Evolutionary conservation across 176 grass and related monocot species (phyloP).

Genomic region (Lolium rigidum): DNA sequence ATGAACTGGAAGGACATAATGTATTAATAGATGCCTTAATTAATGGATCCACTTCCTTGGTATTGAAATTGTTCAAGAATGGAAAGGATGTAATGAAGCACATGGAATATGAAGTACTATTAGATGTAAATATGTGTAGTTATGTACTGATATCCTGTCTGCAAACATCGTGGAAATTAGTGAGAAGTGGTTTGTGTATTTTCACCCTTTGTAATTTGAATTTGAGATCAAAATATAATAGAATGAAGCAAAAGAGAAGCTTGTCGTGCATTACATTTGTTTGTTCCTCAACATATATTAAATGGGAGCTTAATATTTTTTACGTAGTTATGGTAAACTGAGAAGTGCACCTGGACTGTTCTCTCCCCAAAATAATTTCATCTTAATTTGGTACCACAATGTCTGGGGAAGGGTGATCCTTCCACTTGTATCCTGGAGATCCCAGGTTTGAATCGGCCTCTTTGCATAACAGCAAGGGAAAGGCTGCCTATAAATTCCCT

Average conservation of each 20-base stretch:
- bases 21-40: constrained; percentile 14
- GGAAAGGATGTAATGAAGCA: not conserved
- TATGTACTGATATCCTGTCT: not conserved
- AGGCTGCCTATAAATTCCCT: too few relatives aligned
- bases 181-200: not conserved
- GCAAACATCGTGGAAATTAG: constrained; percentile 16
- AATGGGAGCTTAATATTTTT: not conserved
- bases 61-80: constrained; percentile 17
- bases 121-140: constrained; percentile 13
- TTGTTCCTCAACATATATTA: not conserved
- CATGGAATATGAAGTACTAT: constrained; percentile 19
- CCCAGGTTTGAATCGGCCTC: too few relatives aligned
- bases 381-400: constrained; percentile 2
- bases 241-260: constrained; percentile 2
- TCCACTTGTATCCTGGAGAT: too few relatives aligned
- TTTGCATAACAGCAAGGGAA: too few relatives aligned
- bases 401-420: too few relatives aligned
- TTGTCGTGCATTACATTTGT: constrained; percentile 3
- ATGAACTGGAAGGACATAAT: not conserved
- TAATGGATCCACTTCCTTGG: not conserved
- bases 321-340: constrained; percentile 8
- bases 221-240: not conserved
- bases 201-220: not conserved
- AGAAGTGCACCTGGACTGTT: not conserved
- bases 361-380: not conserved